Conservation (phyloP, 495 filamentous ascomycete species). For the Lophium mytilinum region DNA sequence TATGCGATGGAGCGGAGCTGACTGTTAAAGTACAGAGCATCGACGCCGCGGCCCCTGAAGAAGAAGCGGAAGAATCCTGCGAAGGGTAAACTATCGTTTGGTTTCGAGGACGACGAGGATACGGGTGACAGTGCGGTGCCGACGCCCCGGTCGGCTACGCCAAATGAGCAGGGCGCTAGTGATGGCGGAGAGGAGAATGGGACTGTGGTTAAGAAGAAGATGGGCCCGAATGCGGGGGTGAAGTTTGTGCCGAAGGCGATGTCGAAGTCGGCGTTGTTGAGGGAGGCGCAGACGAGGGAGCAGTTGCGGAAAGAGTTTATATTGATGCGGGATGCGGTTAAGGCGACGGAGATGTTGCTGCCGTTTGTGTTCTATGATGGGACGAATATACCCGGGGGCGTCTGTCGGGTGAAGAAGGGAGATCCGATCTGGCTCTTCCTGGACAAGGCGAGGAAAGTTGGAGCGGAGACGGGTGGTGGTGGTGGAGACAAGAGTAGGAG, state of each 20-base stretch:
- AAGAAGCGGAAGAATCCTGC: constrained; percentile 59
- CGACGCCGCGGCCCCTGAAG: constrained; percentile 42
- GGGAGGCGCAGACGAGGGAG: constrained; percentile 77
- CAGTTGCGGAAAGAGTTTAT: constrained; percentile 78
- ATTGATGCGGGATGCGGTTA: constrained; percentile 74
- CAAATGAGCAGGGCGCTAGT: constrained; percentile 23
- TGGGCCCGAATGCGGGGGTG: constrained; percentile 60
- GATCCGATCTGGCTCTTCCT: constrained; percentile 86
- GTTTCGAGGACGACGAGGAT: constrained; percentile 48
- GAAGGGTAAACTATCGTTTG: constrained; percentile 66
- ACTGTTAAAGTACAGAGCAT: constrained; percentile 44
- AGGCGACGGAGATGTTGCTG: constrained; percentile 79
- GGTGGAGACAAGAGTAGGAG: constrained; percentile 52
- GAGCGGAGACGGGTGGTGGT: constrained; percentile 70
- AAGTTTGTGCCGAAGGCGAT: constrained; percentile 65
- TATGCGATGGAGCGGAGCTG: constrained; percentile 26
- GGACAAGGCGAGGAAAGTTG: constrained; percentile 82
- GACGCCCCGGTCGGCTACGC: constrained; percentile 22
- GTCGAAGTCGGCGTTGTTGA: constrained; percentile 75
- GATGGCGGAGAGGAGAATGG: constrained; percentile 37
- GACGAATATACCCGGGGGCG: constrained; percentile 82
- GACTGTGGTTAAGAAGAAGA: constrained; percentile 38
- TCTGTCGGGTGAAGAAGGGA: constrained; percentile 82
- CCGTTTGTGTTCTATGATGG: constrained; percentile 98
- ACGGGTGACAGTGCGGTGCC: constrained; percentile 12